These are phyloP conservation scores for Rubia peregrina DNA, from an alignment of 305 asterid species.

Conservation along the genomic window DNA sequence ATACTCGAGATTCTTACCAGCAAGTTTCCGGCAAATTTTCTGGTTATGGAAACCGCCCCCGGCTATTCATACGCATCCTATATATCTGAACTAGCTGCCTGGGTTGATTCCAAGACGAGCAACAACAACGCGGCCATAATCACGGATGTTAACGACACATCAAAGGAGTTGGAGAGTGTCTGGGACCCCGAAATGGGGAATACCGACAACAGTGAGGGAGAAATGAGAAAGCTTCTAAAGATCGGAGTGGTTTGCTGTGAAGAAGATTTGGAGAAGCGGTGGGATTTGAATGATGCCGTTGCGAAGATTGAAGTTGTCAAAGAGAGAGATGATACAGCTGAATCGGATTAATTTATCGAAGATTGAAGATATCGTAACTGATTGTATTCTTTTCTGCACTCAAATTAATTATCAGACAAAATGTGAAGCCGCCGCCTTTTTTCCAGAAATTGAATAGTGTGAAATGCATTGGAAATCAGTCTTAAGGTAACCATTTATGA, in stretches of 20 bases:
- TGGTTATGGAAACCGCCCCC: conserved; percentile 24
- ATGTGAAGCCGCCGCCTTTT: not conserved
- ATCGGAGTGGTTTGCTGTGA: conserved; percentile 64
- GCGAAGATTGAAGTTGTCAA: conserved; percentile 35
- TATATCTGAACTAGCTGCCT: conserved; percentile 23
- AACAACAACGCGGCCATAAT: conserved; percentile 21
- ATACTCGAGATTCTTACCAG: conserved; percentile 65
- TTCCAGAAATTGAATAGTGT: not conserved
- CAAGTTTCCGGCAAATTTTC: conserved; percentile 40
- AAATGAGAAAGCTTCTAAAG: conserved; percentile 58
- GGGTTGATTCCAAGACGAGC: conserved; percentile 33
- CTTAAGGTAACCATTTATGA: not conserved
- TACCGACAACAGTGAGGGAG: conserved; percentile 20
- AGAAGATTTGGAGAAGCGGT: conserved; percentile 58
- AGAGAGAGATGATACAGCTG: conserved; percentile 18
- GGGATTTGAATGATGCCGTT: conserved; percentile 55
- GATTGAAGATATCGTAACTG: not conserved
- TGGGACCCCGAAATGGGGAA: conserved; percentile 48
- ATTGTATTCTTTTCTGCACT: not conserved
- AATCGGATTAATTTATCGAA: not conserved
- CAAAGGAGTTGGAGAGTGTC: conserved; percentile 19
- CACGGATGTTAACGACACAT: not conserved
- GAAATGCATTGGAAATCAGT: not conserved
- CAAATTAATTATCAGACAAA: not conserved
- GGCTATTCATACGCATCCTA: conserved; percentile 13